Percentiles rank a stretch among this genome's conserved stretches.
phyloP scores from a whole-genome alignment of 179 eudicot genomes.

The Silene coronaria region DNA sequence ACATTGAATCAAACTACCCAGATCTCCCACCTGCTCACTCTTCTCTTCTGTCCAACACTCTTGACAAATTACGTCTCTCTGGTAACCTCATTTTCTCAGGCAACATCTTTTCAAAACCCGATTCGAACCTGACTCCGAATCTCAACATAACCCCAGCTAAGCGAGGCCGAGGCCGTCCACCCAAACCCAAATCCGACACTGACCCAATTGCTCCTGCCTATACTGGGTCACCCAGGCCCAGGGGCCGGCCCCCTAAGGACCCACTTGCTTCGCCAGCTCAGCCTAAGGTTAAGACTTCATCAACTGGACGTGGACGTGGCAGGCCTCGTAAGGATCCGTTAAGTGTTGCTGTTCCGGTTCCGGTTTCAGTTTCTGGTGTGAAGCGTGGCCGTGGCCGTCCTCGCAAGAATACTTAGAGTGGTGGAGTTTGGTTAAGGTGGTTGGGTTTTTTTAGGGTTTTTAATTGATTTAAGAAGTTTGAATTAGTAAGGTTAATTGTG shows the following conservation, averaged over 20 bases:
- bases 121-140: slow-evolving; percentile 26
- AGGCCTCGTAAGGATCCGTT: slow-evolving; percentile 4
- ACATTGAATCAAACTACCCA: slow-evolving; percentile 37
- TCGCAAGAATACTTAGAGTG: not conserved
- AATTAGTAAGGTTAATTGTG: not conserved
- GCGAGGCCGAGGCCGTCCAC: slow-evolving; percentile 48
- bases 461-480: not conserved
- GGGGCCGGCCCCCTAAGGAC: slow-evolving; percentile 47
- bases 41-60: slow-evolving; percentile 23
- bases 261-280: slow-evolving; percentile 33
- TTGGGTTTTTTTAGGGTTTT: too few species aligned
- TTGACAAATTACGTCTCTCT: slow-evolving; percentile 27
- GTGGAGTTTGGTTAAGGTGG: not conserved
- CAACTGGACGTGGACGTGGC: slow-evolving; percentile 28
- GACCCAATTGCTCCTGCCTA: not conserved
- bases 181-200: slow-evolving; percentile 31
- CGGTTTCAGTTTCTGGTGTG: not conserved
- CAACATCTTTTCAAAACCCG: slow-evolving; percentile 32
- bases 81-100: slow-evolving; percentile 29
- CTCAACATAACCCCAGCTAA: slow-evolving; percentile 21
- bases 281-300: slow-evolving; percentile 10
- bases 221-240: slow-evolving; percentile 9
- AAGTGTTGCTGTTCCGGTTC: not conserved
- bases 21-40: slow-evolving; percentile 29
- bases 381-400: slow-evolving; percentile 13